These are phyloP conservation scores for Colletotrichum salicis DNA, from an alignment of 2,329 filamentous ascomycete genomes.

Conservation along the genomic window DNA sequence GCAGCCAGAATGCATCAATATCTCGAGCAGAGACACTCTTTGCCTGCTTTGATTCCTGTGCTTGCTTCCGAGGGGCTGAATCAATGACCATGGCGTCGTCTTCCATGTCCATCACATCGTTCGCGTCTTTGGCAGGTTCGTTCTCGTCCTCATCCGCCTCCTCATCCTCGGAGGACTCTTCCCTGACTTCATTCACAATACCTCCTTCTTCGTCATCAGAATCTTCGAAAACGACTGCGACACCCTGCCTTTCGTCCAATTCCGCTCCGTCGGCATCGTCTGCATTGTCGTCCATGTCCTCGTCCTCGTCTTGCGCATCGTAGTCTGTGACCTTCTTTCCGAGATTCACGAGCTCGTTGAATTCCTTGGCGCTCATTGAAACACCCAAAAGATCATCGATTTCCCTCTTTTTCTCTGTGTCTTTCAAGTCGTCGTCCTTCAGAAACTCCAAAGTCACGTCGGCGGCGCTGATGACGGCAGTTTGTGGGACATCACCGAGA, in stretches of 20 bases:
- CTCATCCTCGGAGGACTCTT: constrained; percentile 86
- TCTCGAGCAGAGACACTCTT: constrained; percentile 82
- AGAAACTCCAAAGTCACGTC: constrained; percentile 91
- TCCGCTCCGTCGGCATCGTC: constrained; percentile 76
- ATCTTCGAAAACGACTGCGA: constrained; percentile 96
- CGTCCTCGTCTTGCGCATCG: constrained; percentile 94
- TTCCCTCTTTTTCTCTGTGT: constrained; percentile 98
- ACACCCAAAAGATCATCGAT: constrained; percentile 92
- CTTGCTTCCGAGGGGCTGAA: constrained; percentile 62
- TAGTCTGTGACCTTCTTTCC: constrained; percentile 99
- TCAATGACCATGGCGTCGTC: constrained; percentile 87
- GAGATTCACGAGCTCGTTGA: constrained; percentile 95
- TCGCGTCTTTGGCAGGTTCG: constrained; percentile 63
- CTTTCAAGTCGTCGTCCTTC: constrained; percentile 95
- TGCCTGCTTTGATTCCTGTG: constrained; percentile 62
- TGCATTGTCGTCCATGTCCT: constrained; percentile 79
- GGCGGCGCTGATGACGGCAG: constrained; percentile 91
- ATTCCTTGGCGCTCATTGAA: constrained; percentile 85
- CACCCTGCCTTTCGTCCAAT: constrained; percentile 93
- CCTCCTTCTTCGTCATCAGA: constrained; percentile 85
- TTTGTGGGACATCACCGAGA: constrained; percentile 91
- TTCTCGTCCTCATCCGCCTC: constrained; percentile 73
- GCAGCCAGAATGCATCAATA: constrained; percentile 97
- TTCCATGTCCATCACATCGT: constrained; percentile 46
- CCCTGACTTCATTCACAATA: constrained; percentile 85